Conservation (phyloP, 345 rosid genomes). For the Euphorbia pulcherrima region DNA sequence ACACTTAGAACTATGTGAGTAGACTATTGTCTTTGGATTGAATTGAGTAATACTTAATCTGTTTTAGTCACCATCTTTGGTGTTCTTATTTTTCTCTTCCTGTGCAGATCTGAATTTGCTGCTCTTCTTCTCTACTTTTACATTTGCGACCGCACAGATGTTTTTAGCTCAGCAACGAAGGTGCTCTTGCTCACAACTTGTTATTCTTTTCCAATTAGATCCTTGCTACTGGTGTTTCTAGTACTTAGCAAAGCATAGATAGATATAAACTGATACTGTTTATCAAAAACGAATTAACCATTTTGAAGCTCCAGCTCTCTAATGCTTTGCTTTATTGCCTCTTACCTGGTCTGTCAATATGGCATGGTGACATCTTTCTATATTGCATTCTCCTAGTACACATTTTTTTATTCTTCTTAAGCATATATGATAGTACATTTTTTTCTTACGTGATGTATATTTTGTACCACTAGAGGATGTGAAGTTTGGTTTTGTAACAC, state of each 20-base stretch:
- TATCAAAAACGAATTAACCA: neutral
- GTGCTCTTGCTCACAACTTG: slow-evolving; percentile 32
- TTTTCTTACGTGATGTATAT: neutral
- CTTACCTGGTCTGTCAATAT: neutral
- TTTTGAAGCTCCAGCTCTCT: neutral
- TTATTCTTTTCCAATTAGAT: neutral
- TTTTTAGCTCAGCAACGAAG: slow-evolving; percentile 73
- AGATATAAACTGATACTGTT: neutral
- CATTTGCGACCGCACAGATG: slow-evolving; percentile 86
- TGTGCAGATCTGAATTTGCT: slow-evolving; percentile 72
- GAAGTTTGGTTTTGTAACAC: neutral
- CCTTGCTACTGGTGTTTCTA: neutral
- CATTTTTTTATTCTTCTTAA: neutral
- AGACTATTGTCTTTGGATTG: neutral
- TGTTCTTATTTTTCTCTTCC: neutral
- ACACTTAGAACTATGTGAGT: slow-evolving; percentile 90
- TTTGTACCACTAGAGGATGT: neutral
- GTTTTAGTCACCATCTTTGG: neutral
- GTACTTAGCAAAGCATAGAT: slow-evolving; percentile 6
- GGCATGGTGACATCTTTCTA: neutral
- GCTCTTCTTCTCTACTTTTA: slow-evolving; percentile 60
- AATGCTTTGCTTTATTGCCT: neutral
- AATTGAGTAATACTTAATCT: neutral
- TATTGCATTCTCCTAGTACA: neutral
- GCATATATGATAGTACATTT: neutral